These are phyloP conservation scores for Symmetrospora coprosmae DNA, from an alignment of 768 basidiomycete species.

Conservation along the genomic window DNA sequence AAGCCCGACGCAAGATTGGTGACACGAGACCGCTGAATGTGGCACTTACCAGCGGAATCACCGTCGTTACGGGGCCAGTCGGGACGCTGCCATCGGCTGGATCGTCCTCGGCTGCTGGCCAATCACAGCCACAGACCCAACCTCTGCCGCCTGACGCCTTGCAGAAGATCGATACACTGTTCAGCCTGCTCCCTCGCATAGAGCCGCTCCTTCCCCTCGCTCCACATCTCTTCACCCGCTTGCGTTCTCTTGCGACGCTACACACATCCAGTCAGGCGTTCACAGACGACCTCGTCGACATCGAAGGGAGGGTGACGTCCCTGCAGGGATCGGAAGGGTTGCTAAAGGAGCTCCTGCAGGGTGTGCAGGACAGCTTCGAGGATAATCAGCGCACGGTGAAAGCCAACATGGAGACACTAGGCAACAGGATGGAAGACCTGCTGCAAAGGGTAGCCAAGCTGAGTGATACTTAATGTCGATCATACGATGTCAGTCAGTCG, in stretches of 20 bases:
- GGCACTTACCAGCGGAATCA: slow-evolving; percentile 30
- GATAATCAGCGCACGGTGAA: slow-evolving; percentile 58
- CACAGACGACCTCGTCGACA: slow-evolving; percentile 47
- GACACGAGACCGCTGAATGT: slow-evolving; percentile 31
- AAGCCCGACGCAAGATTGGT: slow-evolving; percentile 34
- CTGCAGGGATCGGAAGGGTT: slow-evolving; percentile 62
- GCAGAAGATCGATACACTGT: slow-evolving; percentile 36
- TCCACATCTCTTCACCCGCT: slow-evolving; percentile 70
- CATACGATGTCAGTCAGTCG: too few relatives aligned
- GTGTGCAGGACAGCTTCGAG: slow-evolving; percentile 60
- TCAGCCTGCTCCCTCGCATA: slow-evolving; percentile 39
- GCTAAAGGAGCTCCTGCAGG: slow-evolving; percentile 50
- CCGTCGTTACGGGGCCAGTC: slow-evolving; percentile 20
- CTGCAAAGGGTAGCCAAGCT: slow-evolving; percentile 21
- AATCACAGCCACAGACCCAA: not conserved
- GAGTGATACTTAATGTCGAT: too few relatives aligned
- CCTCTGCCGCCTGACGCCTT: slow-evolving; percentile 35
- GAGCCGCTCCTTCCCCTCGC: slow-evolving; percentile 42
- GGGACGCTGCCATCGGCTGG: not conserved
- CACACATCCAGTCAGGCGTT: slow-evolving; percentile 73
- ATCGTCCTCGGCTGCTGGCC: too few relatives aligned
- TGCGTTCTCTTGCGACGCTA: slow-evolving; percentile 66
- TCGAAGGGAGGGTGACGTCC: slow-evolving; percentile 17
- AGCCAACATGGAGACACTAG: slow-evolving; percentile 52
- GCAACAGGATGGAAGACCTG: slow-evolving; percentile 41